Evolutionary conservation across 345 rosid species (phyloP), one percentile per base, ranked within the genome.

Genomic region (Brassica rapa): DNA sequence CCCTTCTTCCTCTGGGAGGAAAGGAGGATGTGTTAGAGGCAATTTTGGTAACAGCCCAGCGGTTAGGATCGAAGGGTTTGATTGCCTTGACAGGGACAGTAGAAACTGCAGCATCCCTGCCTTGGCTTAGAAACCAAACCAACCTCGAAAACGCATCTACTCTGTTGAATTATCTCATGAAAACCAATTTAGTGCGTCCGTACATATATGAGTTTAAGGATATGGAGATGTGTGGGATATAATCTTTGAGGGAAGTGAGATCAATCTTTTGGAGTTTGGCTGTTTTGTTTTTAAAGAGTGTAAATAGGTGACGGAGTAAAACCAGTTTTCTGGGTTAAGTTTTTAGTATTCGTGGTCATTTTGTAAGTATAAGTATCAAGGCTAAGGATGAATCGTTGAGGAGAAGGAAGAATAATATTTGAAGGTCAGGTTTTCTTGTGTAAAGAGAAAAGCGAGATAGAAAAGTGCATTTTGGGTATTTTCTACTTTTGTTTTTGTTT

Each of bases 1-100:
- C 0, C 88, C 97, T 11, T 85, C 96, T 6, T 86, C 96, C 35
- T 83, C 91, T 0, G 79, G 76, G 39, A 88, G 97, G 84, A 92
- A 88, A 84, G 93, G 87, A 56, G 95, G 94, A 32, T 87, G 88
- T n/a, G 78, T 85, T 43, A 86, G 97, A 62, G 86, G 85, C 6
- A 94, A 82, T 89, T 92, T 92, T 89, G 97, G 97, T 59, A 88
- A 82, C 90, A 94, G 92, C 43, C 98, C 98, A 60, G 88, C 84
- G 4, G 94, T 92, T 83, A 88, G 97, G 77, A 66, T 94, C 6
- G 98, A 94, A 84, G 98, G 98, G 51, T 94, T 94, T 0, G 98
- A 94, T 86, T 94, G 97, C 84, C 94, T 89, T 0, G 92, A 93
- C 80, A 89, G 98, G 90, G 98, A 92, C 76, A 56, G 91, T 64